These are phyloP conservation scores for Talaromyces sp. DNA, from an alignment of 2,329 filamentous ascomycete genomes.

Conservation along the genomic window DNA sequence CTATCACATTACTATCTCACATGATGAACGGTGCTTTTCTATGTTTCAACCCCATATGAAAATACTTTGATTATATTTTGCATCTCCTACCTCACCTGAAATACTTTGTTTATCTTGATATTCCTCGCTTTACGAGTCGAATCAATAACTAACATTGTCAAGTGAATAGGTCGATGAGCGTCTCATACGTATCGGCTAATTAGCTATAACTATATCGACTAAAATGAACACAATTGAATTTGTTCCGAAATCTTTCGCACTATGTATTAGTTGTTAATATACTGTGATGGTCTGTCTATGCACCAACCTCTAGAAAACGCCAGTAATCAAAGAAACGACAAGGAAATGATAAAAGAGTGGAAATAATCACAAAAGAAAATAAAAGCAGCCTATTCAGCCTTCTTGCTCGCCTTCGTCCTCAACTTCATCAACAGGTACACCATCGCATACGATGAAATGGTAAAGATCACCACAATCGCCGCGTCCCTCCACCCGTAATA, in stretches of 20 bases:
- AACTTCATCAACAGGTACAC: slow-evolving; percentile 44
- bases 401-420: slow-evolving; percentile 37
- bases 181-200: background rate
- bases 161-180: too few species aligned
- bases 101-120: background rate
- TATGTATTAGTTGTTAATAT: background rate
- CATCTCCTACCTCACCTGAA: slow-evolving; percentile 23
- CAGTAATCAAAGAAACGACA: background rate
- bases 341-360: background rate
- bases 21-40: slow-evolving; percentile 37
- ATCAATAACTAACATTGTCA: background rate
- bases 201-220: too few species aligned
- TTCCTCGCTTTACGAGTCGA: background rate
- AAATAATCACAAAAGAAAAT: slow-evolving; percentile 5
- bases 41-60: slow-evolving; percentile 42
- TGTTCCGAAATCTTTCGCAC: too few species aligned
- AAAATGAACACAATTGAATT: background rate
- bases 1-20: background rate
- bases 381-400: slow-evolving; percentile 25
- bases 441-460: slow-evolving; percentile 51
- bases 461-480: slow-evolving; percentile 57
- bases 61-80: slow-evolving; percentile 30
- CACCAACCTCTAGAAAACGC: background rate
- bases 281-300: too few species aligned
- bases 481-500: slow-evolving; percentile 66